phyloP scores from a whole-genome alignment of 2,329 filamentous ascomycete species.

The Anisogramma anomala region DNA sequence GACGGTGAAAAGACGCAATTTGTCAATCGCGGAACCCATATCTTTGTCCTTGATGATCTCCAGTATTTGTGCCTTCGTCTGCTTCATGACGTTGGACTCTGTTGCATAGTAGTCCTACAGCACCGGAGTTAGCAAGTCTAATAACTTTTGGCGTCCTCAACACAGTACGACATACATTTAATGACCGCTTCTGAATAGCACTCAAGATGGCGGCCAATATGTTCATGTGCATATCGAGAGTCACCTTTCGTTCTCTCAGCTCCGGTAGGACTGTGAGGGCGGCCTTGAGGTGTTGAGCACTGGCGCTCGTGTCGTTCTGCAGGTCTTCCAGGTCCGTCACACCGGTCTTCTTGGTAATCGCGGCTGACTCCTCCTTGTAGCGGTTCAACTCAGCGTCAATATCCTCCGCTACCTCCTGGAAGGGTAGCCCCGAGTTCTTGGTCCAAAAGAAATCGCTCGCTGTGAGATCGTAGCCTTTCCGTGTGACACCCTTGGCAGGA shows the following conservation, averaged over 20 bases:
- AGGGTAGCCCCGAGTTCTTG: conserved; percentile 80
- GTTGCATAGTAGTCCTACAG: conserved; percentile 73
- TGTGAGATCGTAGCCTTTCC: conserved; percentile 82
- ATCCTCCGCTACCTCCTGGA: conserved; percentile 35
- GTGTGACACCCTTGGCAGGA: conserved; percentile 61
- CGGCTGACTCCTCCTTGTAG: conserved; percentile 90
- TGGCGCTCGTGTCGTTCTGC: conserved; percentile 76
- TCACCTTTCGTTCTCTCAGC: conserved; percentile 80
- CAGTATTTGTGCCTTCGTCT: conserved; percentile 78
- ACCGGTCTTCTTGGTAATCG: conserved; percentile 91
- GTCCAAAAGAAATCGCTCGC: conserved; percentile 94
- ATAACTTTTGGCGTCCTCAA: background rate
- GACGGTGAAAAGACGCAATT: conserved; percentile 88
- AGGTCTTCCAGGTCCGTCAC: conserved; percentile 87
- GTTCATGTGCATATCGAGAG: conserved; percentile 97
- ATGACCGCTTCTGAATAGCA: conserved; percentile 77
- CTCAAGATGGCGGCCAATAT: conserved; percentile 52
- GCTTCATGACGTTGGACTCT: conserved; percentile 85
- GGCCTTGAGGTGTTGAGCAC: conserved; percentile 87
- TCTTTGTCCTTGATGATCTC: conserved; percentile 71
- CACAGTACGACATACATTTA: conserved; percentile 41
- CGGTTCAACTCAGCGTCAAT: conserved; percentile 81
- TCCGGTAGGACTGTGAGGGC: conserved; percentile 90
- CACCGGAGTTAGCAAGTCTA: background rate
- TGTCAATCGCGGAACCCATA: conserved; percentile 80